Evolutionary conservation across 805 yeast genomes (phyloP).

Genomic region (Nakazawaea holstii): DNA sequence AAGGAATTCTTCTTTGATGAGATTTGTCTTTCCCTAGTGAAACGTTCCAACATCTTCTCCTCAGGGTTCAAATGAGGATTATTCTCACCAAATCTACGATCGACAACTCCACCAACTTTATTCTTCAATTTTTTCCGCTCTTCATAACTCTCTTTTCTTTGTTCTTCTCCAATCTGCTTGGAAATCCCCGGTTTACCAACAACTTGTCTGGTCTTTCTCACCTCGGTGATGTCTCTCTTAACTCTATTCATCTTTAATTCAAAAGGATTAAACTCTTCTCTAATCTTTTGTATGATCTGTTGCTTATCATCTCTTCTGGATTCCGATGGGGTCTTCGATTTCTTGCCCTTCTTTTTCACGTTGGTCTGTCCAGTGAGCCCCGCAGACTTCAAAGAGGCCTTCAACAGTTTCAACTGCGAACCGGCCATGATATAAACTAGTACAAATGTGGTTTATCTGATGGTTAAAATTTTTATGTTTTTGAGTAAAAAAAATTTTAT

Average conservation of each 20-base stretch:
- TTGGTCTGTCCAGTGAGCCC: slow-evolving; percentile 88
- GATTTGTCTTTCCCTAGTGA: slow-evolving; percentile 78
- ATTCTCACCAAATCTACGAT: slow-evolving; percentile 89
- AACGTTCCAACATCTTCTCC: slow-evolving; percentile 93
- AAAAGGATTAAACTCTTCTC: slow-evolving; percentile 87
- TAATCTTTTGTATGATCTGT: slow-evolving; percentile 49
- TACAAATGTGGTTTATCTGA: too few relatives aligned
- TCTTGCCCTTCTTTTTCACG: slow-evolving; percentile 48
- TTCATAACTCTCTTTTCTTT: slow-evolving; percentile 57
- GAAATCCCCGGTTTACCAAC: slow-evolving; percentile 67
- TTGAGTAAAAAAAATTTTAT: slow-evolving; percentile 1
- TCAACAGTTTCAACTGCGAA: slow-evolving; percentile 80
- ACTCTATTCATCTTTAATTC: slow-evolving; percentile 68
- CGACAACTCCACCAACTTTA: slow-evolving; percentile 73
- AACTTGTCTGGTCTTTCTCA: slow-evolving; percentile 39
- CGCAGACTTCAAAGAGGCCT: slow-evolving; percentile 66
- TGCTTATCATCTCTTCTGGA: slow-evolving; percentile 67
- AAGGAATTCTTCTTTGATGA: slow-evolving; percentile 47
- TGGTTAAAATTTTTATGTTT: background rate
- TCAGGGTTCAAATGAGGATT: slow-evolving; percentile 69
- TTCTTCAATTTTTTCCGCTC: slow-evolving; percentile 58
- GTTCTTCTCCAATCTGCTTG: slow-evolving; percentile 63
- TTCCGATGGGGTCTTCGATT: slow-evolving; percentile 51
- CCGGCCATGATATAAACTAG: too few relatives aligned
- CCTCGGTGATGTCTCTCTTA: slow-evolving; percentile 48